A percentile compares a stretch with the other conserved stretches of the same genome.
These are phyloP conservation scores for Biscutella laevigata DNA, from an alignment of 441 rosid species.

Conservation along the genomic window DNA sequence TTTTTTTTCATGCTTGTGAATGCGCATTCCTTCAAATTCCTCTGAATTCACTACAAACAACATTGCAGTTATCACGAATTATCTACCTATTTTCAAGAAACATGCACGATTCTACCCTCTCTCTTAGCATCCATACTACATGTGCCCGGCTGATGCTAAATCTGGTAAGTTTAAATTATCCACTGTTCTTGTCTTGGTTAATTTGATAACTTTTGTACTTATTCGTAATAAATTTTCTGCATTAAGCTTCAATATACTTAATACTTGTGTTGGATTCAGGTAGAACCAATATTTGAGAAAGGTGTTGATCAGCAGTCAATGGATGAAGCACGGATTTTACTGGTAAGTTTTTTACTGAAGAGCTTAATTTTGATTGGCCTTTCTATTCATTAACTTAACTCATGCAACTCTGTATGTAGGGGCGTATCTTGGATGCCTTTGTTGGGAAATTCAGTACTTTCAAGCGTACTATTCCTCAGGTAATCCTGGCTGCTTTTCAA, in stretches of 20 bases:
- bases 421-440: slow-evolving; percentile 96
- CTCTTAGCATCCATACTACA: slow-evolving; percentile 93
- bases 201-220: slow-evolving; percentile 4
- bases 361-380: slow-evolving; percentile 7
- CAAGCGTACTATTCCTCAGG: slow-evolving; percentile 99
- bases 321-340: slow-evolving; percentile 90
- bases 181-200: slow-evolving; percentile 4
- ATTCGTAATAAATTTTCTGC: not conserved
- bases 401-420: slow-evolving; percentile 37
- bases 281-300: slow-evolving; percentile 97
- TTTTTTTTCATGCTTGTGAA: not conserved
- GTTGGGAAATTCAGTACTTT: slow-evolving; percentile 97
- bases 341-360: slow-evolving; percentile 41
- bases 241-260: slow-evolving; percentile 5
- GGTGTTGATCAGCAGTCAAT: slow-evolving; percentile 88
- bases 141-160: slow-evolving; percentile 98
- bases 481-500: slow-evolving; percentile 26
- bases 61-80: slow-evolving; percentile 82
- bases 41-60: slow-evolving; percentile 12
- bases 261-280: slow-evolving; percentile 40
- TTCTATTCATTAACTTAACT: slow-evolving; percentile 11
- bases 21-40: slow-evolving; percentile 12
- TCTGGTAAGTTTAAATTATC: slow-evolving; percentile 50
- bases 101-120: slow-evolving; percentile 97
- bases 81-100: slow-evolving; percentile 95